Percentiles rank a stretch among this genome's conserved stretches.
Conservation (phyloP, 139 green algal genomes). For the Eudorina sp. region DNA sequence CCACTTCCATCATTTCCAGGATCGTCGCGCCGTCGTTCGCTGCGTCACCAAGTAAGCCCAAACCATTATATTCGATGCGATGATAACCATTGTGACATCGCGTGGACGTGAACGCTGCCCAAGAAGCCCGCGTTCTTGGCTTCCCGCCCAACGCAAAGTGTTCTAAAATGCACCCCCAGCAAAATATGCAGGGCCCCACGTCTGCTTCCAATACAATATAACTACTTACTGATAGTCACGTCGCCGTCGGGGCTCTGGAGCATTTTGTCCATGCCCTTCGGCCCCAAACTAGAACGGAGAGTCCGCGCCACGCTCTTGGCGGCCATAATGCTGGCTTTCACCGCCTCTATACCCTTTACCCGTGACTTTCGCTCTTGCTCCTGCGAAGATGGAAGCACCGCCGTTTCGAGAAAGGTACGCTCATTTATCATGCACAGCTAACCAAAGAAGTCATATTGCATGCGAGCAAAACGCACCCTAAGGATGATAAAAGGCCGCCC, state of each 20-base stretch:
- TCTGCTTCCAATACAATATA: no score
- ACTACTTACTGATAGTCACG: conserved; percentile 95
- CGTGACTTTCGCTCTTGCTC: conserved; percentile 94
- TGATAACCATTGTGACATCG: not conserved
- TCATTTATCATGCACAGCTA: no score
- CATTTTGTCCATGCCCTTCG: conserved; percentile 99
- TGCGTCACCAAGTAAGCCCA: conserved; percentile 56
- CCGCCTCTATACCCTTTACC: conserved; percentile 93
- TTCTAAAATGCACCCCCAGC: not conserved
- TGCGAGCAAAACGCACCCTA: conserved; percentile 69
- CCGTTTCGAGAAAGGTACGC: conserved; percentile 14
- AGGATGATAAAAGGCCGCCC: conserved; percentile 98
- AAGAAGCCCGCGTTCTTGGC: not conserved
- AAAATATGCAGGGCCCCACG: no score
- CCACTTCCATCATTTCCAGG: conserved; percentile 99
- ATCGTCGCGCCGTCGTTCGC: conserved; percentile 99
- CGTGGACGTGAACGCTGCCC: not conserved
- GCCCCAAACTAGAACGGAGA: conserved; percentile 86
- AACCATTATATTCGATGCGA: not conserved
- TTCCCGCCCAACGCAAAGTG: conserved; percentile 17
- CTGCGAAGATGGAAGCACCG: conserved; percentile 55
- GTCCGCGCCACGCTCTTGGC: conserved; percentile 94
- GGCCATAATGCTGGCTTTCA: conserved; percentile 97
- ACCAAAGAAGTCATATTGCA: not conserved
- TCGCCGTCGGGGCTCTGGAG: conserved; percentile 97